phyloP scores from a whole-genome alignment of 2,329 filamentous ascomycete genomes.

The Epichloe bromicola region DNA sequence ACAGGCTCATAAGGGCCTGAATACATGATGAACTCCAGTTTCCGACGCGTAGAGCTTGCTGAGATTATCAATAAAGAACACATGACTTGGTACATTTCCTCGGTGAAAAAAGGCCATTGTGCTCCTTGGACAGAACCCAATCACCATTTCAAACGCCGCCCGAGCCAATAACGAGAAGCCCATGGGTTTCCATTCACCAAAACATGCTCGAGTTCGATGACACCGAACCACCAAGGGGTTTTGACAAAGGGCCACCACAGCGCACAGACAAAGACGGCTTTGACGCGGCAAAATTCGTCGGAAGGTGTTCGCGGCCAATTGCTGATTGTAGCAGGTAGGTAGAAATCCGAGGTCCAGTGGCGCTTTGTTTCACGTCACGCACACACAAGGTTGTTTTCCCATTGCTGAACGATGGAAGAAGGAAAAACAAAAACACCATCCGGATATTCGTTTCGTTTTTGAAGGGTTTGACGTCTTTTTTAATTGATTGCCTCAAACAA shows the following conservation, averaged over 20 bases:
- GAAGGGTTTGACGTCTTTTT: conserved; percentile 35
- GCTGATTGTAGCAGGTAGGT: not conserved
- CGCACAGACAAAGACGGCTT: not conserved
- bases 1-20: not conserved
- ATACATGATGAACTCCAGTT: not conserved
- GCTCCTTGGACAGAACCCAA: too few relatives aligned
- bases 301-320: not conserved
- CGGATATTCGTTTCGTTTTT: conserved; percentile 6
- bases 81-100: too few relatives aligned
- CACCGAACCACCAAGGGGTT: not conserved
- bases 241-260: not conserved
- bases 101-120: too few relatives aligned
- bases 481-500: conserved; percentile 42
- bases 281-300: not conserved
- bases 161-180: too few relatives aligned
- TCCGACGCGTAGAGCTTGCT: not conserved
- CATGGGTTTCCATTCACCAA: not conserved
- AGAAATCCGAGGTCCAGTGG: not conserved
- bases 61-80: not conserved
- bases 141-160: too few relatives aligned
- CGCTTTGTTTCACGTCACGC: conserved; percentile 2
- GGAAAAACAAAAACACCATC: not conserved
- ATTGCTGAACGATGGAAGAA: not conserved
- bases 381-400: not conserved
- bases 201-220: not conserved